Evolutionary conservation across 331 rosid genomes (phyloP).

Genomic region (Malus hybrid): DNA sequence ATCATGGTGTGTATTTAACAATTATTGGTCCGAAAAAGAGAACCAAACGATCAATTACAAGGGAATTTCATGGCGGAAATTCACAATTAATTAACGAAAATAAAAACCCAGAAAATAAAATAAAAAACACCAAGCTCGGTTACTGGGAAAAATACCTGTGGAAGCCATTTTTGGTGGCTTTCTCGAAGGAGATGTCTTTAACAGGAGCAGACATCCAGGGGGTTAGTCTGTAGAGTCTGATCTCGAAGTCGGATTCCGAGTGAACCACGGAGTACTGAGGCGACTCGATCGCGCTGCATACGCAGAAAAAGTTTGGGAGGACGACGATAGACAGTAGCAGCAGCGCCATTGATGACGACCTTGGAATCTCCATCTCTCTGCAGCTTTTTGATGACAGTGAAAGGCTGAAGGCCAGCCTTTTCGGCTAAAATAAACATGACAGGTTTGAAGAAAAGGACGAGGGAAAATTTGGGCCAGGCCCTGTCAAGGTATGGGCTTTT

Average conservation of each 20-base stretch:
- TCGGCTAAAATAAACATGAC: no score
- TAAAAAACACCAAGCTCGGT: not conserved
- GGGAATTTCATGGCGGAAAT: not conserved
- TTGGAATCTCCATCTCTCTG: no score
- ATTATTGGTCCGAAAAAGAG: not conserved
- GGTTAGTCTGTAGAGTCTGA: constrained; percentile 51
- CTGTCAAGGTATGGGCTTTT: no score
- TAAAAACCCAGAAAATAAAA: not conserved
- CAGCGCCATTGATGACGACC: not conserved
- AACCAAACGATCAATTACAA: not conserved
- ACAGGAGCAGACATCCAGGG: constrained; percentile 62
- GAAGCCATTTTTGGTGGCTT: constrained; percentile 69
- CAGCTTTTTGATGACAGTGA: no score
- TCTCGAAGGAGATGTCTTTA: constrained; percentile 44
- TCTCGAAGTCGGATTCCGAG: constrained; percentile 63
- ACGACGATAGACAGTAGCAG: not conserved
- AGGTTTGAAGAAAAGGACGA: no score
- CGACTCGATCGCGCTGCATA: constrained; percentile 38
- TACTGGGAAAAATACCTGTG: constrained; percentile 37
- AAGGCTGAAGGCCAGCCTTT: no score
- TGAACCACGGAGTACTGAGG: constrained; percentile 51
- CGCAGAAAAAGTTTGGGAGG: constrained; percentile 5
- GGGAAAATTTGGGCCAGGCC: no score
- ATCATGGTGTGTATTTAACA: not conserved
- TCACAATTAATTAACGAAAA: not conserved